phyloP scores from a whole-genome alignment of 2,329 filamentous ascomycete species.

The Botryosphaeria dothidea region DNA sequence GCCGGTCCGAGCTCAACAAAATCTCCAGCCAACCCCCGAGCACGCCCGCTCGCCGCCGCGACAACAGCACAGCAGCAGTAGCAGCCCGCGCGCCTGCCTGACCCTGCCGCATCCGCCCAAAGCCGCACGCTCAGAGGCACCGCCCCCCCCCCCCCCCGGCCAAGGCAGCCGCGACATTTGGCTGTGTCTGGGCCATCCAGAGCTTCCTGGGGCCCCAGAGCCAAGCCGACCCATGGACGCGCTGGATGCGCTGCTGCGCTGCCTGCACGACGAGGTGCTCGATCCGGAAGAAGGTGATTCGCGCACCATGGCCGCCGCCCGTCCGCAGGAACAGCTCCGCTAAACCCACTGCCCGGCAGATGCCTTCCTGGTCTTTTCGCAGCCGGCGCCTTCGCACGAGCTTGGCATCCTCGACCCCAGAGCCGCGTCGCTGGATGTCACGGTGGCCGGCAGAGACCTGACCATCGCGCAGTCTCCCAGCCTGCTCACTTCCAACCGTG shows the following conservation, averaged over 20 bases:
- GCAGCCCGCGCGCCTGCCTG: constrained; percentile 5
- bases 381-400: constrained; percentile 70
- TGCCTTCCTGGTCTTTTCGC: constrained; percentile 83
- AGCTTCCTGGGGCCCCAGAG: not conserved
- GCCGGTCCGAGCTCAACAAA: constrained; percentile 4
- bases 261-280: constrained; percentile 53
- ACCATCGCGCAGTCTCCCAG: constrained; percentile 81
- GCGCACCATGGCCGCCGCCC: not conserved
- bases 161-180: constrained; percentile 5
- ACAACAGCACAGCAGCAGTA: not conserved
- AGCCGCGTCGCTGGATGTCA: constrained; percentile 42
- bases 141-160: constrained; percentile 3
- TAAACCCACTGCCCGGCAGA: constrained; percentile 54
- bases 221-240: constrained; percentile 8
- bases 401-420: constrained; percentile 19
- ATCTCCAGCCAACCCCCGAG: not conserved
- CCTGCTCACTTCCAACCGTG: constrained; percentile 74
- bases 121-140: not conserved
- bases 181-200: not conserved
- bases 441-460: constrained; percentile 69
- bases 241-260: constrained; percentile 35
- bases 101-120: not conserved
- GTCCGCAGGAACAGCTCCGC: not conserved
- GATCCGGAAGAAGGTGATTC: constrained; percentile 62
- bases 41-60: not conserved